Evolutionary conservation across 352 stramenopile genomes (phyloP).

Genomic region (Phytophthora agathidicida): DNA sequence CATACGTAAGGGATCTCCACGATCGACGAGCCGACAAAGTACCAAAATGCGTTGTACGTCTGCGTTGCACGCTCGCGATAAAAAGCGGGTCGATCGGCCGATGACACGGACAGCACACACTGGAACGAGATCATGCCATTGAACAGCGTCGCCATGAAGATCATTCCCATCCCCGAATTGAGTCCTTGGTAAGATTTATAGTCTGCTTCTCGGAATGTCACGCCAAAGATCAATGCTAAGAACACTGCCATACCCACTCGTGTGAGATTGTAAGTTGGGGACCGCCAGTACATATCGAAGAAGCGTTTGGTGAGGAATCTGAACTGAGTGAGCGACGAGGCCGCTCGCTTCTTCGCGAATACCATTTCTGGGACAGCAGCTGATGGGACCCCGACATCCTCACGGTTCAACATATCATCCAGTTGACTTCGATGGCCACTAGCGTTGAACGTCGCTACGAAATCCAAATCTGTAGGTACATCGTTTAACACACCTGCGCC

Average conservation of each 20-base stretch:
- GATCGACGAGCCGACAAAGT: conserved; percentile 67
- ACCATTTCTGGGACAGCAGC: conserved; percentile 19
- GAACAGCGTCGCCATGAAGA: conserved; percentile 89
- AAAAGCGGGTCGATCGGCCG: conserved; percentile 83
- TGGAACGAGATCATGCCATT: conserved; percentile 83
- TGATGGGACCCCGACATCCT: conserved; percentile 32
- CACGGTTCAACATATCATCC: conserved; percentile 17
- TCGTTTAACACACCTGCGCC: conserved; percentile 39
- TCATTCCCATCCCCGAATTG: conserved; percentile 74
- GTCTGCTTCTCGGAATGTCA: conserved; percentile 59
- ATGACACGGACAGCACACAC: conserved; percentile 72
- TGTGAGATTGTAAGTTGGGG: conserved; percentile 87
- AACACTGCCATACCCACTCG: conserved; percentile 73
- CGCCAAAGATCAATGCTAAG: conserved; percentile 79
- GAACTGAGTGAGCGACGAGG: conserved; percentile 29
- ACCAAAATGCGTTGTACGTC: conserved; percentile 82
- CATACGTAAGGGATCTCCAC: conserved; percentile 71
- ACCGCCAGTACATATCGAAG: conserved; percentile 65
- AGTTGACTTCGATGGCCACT: conserved; percentile 29
- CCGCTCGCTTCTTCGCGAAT: conserved; percentile 33
- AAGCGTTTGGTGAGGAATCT: conserved; percentile 33
- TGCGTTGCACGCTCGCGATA: conserved; percentile 81
- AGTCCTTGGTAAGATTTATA: conserved; percentile 54
- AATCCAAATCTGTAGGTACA: conserved; percentile 32
- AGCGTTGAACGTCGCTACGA: conserved; percentile 33